Evolutionary conservation across 352 stramenopile genomes (phyloP).

Genomic region (Globisporangium recalcitrans): DNA sequence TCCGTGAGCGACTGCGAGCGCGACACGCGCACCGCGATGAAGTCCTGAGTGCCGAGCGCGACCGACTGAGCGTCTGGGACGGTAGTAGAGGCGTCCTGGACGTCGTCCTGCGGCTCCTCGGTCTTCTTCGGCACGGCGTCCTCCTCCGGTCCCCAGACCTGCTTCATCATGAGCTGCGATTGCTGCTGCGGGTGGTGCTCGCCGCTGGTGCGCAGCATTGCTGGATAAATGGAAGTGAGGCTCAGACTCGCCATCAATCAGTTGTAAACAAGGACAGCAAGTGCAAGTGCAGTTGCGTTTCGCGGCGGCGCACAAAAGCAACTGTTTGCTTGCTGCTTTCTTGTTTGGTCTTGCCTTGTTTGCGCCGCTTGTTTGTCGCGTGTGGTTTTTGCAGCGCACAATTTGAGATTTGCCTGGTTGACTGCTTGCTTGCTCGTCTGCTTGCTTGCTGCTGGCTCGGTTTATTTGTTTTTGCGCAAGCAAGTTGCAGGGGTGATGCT

Average conservation of each 20-base stretch:
- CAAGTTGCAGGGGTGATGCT: too few relatives aligned
- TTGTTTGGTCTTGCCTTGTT: not conserved
- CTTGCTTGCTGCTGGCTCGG: not conserved
- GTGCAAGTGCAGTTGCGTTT: slow-evolving; percentile 1
- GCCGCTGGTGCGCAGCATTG: slow-evolving; percentile 5
- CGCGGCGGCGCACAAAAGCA: not conserved
- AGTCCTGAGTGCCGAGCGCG: not conserved
- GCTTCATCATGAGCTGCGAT: too few relatives aligned
- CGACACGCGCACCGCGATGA: slow-evolving; percentile 21
- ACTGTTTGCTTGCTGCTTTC: not conserved
- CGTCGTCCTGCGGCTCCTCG: slow-evolving; percentile 9
- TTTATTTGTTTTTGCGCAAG: not conserved
- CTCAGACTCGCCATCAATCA: slow-evolving; percentile 8
- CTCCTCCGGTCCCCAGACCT: slow-evolving; percentile 3
- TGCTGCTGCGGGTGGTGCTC: not conserved
- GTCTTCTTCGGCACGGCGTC: slow-evolving; percentile 8
- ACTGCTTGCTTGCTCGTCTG: slow-evolving; percentile 2
- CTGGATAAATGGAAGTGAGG: slow-evolving; percentile 1
- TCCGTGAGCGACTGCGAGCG: slow-evolving; percentile 45
- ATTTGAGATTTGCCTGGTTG: not conserved
- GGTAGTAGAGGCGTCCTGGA: not conserved
- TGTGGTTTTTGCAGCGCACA: not conserved
- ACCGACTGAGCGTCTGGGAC: not conserved
- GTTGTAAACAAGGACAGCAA: not conserved
- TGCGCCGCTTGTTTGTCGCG: not conserved